These are phyloP conservation scores for Fusarium miscanthi DNA, from an alignment of 2,329 filamentous ascomycete species.

Conservation along the genomic window DNA sequence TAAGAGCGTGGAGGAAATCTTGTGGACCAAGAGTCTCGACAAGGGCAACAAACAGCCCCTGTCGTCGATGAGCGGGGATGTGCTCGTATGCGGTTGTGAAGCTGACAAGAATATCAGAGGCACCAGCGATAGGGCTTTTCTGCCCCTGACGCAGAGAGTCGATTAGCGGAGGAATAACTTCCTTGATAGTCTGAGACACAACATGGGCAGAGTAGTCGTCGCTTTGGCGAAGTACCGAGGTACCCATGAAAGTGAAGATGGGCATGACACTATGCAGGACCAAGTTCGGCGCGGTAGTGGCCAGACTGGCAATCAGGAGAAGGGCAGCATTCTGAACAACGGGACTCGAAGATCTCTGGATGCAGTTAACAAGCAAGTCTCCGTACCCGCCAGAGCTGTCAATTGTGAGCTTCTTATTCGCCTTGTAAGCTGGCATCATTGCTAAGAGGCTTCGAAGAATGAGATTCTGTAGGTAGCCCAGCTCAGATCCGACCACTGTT, in stretches of 20 bases:
- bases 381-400: constrained; percentile 85
- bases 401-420: constrained; percentile 69
- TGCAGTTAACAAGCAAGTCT: constrained; percentile 92
- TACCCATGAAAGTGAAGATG: constrained; percentile 98
- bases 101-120: constrained; percentile 90
- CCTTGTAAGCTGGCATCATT: constrained; percentile 83
- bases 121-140: constrained; percentile 80
- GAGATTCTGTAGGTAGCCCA: constrained; percentile 90
- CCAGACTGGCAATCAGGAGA: constrained; percentile 86
- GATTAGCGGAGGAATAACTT: constrained; percentile 92
- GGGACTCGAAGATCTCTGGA: constrained; percentile 89
- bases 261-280: constrained; percentile 99
- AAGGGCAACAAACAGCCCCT: constrained; percentile 84
- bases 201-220: constrained; percentile 98
- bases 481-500: constrained; percentile 82
- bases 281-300: constrained; percentile 87
- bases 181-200: constrained; percentile 92
- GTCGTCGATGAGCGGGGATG: constrained; percentile 86
- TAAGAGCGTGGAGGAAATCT: constrained; percentile 88
- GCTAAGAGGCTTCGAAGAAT: constrained; percentile 83
- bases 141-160: constrained; percentile 85
- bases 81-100: constrained; percentile 98
- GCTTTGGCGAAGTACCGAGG: constrained; percentile 88
- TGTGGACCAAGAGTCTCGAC: constrained; percentile 85
- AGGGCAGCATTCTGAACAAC: constrained; percentile 94